Base-by-base conservation (phyloP, 148 eudicot genomes). In the Rhododendron henanense region DNA sequence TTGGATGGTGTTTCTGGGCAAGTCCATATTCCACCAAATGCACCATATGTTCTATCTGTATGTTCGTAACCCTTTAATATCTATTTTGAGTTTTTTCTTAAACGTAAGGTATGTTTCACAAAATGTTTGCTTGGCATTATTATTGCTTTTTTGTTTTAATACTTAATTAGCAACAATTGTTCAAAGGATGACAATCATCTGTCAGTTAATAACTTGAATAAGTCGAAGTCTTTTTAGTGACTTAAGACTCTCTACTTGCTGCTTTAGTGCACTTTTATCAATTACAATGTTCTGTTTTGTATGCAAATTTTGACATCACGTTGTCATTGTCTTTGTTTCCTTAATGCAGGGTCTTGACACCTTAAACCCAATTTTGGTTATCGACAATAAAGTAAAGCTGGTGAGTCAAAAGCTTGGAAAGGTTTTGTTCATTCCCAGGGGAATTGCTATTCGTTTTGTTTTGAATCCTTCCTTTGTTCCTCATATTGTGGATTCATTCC, bases 291-390 rank as follows among this genome's bases (percentile, higher is more conserved):
- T 47, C 3, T 8, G 55, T 10, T n/a, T 2, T 73, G 78, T 83
- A 8, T 63, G 41, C 8, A 39, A 19, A 10, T 7, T n/a, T 51
- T 47, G 10, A 47, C 10, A 11, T 47, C 45, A 41, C 7, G 28
- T 31, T 55, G 4, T 21, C n/a, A 35, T 83, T 45, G 44, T 41
- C 44, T 41, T 41, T 79, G 33, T 28, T 21, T 71, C 28, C 83
- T 53, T 53, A 79, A 69, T 92, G 95, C 97, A 94, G 96, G 95
- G 95, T 81, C 86, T 96, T 84, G 98, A 94, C 93, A 96, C 98
- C 51, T 71, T 90, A 83, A 93, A 92, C 87, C 96, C 95, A 4
- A 84, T 92, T 82, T 88, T 96, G 91, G 88, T 88, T 31, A 92
- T 94, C 50, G 95, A 90, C 45, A 83, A 92, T 92, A 94, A 90